Percentiles rank a stretch among this genome's conserved stretches.
Evolutionary conservation across 495 filamentous ascomycete genomes (phyloP).

Genomic region (Annulohypoxylon moriforme): DNA sequence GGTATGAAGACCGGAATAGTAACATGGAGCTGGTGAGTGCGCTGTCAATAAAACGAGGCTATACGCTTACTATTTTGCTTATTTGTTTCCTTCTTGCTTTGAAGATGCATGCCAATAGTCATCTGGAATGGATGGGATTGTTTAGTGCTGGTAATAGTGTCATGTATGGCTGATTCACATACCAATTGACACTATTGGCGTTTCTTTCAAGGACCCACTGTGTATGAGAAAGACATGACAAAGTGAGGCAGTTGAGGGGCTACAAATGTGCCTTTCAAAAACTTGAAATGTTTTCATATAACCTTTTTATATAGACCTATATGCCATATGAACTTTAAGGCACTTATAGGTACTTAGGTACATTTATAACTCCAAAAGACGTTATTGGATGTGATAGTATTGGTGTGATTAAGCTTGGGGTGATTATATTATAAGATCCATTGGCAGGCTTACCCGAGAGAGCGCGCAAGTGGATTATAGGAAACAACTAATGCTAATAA

Average conservation of each 20-base stretch:
- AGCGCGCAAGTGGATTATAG: too few species aligned
- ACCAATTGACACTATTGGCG: conserved; percentile 21
- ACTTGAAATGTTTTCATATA: not conserved
- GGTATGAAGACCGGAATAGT: conserved; percentile 6
- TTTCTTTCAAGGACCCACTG: not conserved
- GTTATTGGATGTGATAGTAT: too few species aligned
- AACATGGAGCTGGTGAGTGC: not conserved
- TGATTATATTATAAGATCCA: too few species aligned
- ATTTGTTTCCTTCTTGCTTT: not conserved
- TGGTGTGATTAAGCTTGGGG: too few species aligned
- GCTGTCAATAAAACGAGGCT: not conserved
- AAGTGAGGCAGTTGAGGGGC: not conserved
- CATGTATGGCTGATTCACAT: conserved; percentile 25
- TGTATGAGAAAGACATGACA: conserved; percentile 31
- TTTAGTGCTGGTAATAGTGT: conserved; percentile 13
- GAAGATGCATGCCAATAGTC: not conserved
- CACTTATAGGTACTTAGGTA: too few species aligned
- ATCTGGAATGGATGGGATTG: conserved; percentile 17
- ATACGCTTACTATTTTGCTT: not conserved
- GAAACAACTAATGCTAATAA: not conserved
- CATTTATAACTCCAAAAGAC: too few species aligned
- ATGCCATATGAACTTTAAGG: too few species aligned
- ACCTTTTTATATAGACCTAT: too few species aligned
- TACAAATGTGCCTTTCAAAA: not conserved
- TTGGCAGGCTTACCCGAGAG: too few species aligned